Percentiles rank a stretch among this genome's conserved stretches.
Conservation (phyloP, 129 eudicot genomes). For the Escallonia rubra region DNA sequence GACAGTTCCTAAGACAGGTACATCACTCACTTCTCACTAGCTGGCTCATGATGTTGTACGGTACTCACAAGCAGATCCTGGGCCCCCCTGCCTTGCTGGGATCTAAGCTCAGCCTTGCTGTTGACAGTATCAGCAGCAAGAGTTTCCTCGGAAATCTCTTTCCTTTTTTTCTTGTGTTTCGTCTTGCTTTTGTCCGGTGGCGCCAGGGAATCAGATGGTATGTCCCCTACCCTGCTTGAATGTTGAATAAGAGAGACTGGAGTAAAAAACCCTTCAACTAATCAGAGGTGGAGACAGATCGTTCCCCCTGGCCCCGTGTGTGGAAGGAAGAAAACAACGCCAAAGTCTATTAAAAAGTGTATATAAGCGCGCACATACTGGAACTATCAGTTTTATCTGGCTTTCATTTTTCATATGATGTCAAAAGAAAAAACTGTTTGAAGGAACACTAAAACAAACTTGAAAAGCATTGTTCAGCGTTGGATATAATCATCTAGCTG, state of each 20-base stretch:
- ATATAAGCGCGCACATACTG: no score
- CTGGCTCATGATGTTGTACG: constrained; percentile 7
- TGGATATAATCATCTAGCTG: no score
- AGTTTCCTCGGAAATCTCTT: constrained; percentile 18
- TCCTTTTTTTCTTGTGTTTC: constrained; percentile 28
- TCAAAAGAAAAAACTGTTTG: no score
- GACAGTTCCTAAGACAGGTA: neutral
- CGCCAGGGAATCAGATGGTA: neutral
- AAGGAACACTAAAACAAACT: no score
- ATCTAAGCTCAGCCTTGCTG: neutral
- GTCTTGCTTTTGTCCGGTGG: constrained; percentile 1
- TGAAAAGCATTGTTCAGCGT: no score
- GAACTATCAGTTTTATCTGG: no score
- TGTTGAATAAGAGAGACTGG: neutral
- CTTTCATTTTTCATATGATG: no score
- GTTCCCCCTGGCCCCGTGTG: no score
- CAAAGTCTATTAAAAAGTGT: no score
- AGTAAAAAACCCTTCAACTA: neutral
- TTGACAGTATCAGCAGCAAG: constrained; percentile 4
- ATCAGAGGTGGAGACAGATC: no score
- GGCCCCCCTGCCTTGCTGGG: constrained; percentile 1
- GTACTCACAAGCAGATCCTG: constrained; percentile 14
- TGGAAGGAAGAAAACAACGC: no score
- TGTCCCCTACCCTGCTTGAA: constrained; percentile 1
- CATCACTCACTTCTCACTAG: constrained; percentile 22